A percentile compares a stretch with the other conserved stretches of the same genome.
Evolutionary conservation across 495 filamentous ascomycete genomes (phyloP).

Genomic region (Xylaria bambusicola): DNA sequence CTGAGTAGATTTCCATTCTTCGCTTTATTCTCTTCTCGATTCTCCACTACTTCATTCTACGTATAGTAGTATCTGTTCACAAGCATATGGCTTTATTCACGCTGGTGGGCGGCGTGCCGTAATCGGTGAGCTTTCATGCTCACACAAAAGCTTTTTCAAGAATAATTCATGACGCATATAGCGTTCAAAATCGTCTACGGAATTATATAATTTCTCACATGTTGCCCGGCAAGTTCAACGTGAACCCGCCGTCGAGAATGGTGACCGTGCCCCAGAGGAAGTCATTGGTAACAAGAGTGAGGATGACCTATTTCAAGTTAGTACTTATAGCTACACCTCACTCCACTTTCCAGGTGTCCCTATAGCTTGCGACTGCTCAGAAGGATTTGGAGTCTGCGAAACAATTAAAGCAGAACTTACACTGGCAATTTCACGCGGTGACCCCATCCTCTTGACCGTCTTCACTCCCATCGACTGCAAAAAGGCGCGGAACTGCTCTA

Average conservation of each 20-base stretch:
- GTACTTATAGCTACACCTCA: neutral
- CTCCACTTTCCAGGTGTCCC: neutral
- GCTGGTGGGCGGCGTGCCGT: too few relatives aligned
- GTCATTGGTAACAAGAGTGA: constrained; percentile 31
- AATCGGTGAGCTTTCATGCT: too few relatives aligned
- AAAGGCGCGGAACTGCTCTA: constrained; percentile 10
- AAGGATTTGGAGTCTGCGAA: neutral
- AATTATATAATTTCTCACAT: neutral
- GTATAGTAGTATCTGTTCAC: too few relatives aligned
- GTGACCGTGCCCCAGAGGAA: constrained; percentile 30
- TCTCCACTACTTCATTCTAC: too few relatives aligned
- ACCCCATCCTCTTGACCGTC: constrained; percentile 31
- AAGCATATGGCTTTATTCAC: too few relatives aligned
- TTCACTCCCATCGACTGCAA: constrained; percentile 21
- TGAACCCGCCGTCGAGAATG: constrained; percentile 21
- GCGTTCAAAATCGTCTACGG: neutral
- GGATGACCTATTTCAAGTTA: constrained; percentile 17
- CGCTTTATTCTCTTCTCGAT: too few relatives aligned
- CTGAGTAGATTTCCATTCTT: too few relatives aligned
- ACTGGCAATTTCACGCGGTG: constrained; percentile 28
- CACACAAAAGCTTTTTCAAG: neutral
- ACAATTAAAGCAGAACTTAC: constrained; percentile 16
- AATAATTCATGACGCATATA: too few relatives aligned
- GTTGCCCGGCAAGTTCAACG: constrained; percentile 4
- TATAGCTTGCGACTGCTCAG: neutral